phyloP scores from a whole-genome alignment of 305 asterid genomes.

The Solanum hybrid region DNA sequence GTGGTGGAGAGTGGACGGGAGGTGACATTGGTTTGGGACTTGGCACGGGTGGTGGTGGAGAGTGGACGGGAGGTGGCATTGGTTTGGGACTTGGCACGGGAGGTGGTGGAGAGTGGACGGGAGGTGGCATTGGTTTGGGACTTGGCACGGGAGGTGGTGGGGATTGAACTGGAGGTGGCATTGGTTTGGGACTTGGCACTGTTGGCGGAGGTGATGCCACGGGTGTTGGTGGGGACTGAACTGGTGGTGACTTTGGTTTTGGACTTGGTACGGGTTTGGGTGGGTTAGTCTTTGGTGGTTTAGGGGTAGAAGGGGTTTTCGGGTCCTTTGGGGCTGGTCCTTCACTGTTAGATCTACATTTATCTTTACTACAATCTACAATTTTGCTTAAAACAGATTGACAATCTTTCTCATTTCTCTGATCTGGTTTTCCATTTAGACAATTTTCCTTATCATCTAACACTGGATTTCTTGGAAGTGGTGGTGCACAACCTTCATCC shows the following conservation, averaged over 20 bases:
- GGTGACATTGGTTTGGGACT: neutral
- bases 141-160: constrained; percentile 10
- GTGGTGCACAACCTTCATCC: constrained; percentile 34
- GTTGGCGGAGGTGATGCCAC: neutral
- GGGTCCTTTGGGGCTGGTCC: constrained; percentile 1
- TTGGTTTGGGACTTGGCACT: neutral
- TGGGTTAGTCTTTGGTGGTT: neutral
- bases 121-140: constrained; percentile 1
- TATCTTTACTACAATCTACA: constrained; percentile 33
- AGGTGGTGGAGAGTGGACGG: neutral
- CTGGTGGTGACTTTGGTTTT: neutral
- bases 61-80: neutral
- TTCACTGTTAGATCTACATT: neutral
- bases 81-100: neutral
- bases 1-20: constrained; percentile 11
- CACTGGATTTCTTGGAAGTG: constrained; percentile 2
- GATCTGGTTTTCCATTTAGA: constrained; percentile 19
- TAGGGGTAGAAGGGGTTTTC: neutral
- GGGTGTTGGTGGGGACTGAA: neutral
- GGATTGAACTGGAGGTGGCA: neutral
- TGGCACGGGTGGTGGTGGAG: constrained; percentile 7
- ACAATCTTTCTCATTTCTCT: constrained; percentile 34
- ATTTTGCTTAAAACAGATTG: constrained; percentile 21
- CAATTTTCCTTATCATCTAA: constrained; percentile 42
- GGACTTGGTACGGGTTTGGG: neutral